phyloP scores from a whole-genome alignment of 2,329 filamentous ascomycete species.

The Xylariaceae sp. region DNA sequence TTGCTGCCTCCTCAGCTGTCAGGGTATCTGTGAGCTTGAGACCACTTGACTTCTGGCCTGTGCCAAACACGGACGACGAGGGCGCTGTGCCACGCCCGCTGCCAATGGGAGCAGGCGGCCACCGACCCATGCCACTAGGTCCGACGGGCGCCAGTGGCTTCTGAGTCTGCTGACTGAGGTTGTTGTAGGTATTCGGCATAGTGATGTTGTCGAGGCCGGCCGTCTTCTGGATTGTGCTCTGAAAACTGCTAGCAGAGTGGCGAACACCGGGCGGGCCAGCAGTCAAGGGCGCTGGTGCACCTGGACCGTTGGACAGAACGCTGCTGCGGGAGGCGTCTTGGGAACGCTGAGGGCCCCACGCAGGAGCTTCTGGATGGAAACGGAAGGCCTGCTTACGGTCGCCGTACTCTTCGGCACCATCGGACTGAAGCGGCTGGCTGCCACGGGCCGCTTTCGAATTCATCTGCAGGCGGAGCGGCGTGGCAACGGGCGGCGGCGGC shows the following conservation, averaged over 20 bases:
- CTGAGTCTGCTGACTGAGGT: no score
- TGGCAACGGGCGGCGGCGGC: constrained; percentile 2
- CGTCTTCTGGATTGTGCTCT: constrained; percentile 17
- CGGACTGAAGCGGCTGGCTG: constrained; percentile 15
- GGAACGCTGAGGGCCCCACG: constrained; percentile 3
- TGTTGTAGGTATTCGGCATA: constrained; percentile 9
- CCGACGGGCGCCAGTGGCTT: no score
- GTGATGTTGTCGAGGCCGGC: constrained; percentile 14
- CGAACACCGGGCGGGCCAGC: constrained; percentile 49
- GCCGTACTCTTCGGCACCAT: constrained; percentile 10
- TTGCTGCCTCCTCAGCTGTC: constrained; percentile 15
- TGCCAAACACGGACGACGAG: no score
- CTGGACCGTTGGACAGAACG: constrained; percentile 26
- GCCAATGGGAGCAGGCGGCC: no score
- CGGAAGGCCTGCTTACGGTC: constrained; percentile 1
- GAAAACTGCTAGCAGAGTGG: constrained; percentile 30
- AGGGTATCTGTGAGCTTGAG: constrained; percentile 28
- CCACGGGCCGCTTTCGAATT: no score
- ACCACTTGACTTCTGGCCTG: no score
- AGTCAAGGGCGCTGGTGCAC: constrained; percentile 42
- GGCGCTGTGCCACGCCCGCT: no score
- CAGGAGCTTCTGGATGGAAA: constrained; percentile 5
- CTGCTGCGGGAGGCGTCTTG: constrained; percentile 12
- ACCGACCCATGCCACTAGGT: no score
- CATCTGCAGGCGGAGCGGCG: constrained; percentile 4